Evolutionary conservation across 106 monocot genomes (phyloP), one percentile per base, ranked within the genome.

Genomic region (Allium cepa): DNA sequence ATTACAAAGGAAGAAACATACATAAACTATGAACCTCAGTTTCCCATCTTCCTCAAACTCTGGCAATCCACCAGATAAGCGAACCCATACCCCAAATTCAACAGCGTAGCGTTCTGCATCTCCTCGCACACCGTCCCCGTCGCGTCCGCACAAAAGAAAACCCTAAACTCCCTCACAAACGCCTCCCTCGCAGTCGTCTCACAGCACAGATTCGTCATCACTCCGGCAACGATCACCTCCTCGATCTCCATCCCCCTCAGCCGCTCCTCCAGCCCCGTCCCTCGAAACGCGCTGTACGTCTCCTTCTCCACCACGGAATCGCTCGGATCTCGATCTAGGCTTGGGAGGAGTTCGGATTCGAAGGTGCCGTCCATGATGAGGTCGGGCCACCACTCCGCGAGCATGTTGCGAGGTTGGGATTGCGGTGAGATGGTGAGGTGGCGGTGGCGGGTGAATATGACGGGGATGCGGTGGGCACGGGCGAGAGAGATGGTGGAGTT

Each of bases 171-270:
- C 70, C 78, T 82, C 0, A 85, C 68, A 58, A 90, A 94, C 26
- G 94, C 90, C 60, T 90, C 94, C 75, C 94, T 82, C 53, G 90
- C 84, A 50, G 94, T 77, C 11, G 90, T 94, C 82, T 90, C 94
- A 69, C 94, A 94, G 73, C 94, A 94, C 52, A 90, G 77, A 59
- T 94, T 90, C 4, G 94, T 94, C 87, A 90, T 87, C 26, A 94
- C 90, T 16, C 94, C 90, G 3, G 84, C 64, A 26, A 94, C 81
- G 26, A 94, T 81, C 70, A 94, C 80, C 78, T 94, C 94, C 70
- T 86, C 80, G 51, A 84, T 79, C 22, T 82, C 82, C 76, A 73
- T 77, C 48, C 26, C 71, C 53, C 55, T 79, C 72, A 94, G 53
- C 16, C 11, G 17, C 76, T 84, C 90, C 77, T 94, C 94, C 73